A percentile compares a stretch with the other conserved stretches of the same genome.
phyloP scores from a whole-genome alignment of 140 eudicot genomes.

The Cichorium intybus region DNA sequence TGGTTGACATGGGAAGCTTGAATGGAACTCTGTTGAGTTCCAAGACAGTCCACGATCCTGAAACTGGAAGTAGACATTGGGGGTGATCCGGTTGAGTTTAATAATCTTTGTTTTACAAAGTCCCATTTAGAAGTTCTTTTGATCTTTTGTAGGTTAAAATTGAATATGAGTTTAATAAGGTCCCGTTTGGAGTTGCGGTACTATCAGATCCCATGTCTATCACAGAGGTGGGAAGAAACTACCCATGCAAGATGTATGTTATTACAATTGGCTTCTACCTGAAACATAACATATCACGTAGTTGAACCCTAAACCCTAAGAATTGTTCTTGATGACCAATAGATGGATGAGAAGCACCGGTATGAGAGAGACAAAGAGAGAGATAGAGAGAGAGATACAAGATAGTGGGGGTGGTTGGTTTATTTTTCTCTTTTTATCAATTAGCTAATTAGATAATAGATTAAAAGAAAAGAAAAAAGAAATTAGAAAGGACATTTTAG shows the following conservation, averaged over 20 bases:
- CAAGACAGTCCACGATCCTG: slow-evolving; percentile 53
- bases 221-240: slow-evolving; percentile 94
- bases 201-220: slow-evolving; percentile 90
- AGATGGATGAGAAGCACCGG: too few species aligned
- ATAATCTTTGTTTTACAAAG: not conserved
- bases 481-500: too few species aligned
- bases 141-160: slow-evolving; percentile 66
- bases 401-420: too few species aligned
- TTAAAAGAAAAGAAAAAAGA: too few species aligned
- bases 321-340: too few species aligned
- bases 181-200: slow-evolving; percentile 80
- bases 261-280: slow-evolving; percentile 80
- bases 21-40: slow-evolving; percentile 88
- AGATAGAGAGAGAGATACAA: too few species aligned
- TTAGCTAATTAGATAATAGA: too few species aligned
- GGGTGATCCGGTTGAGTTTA: slow-evolving; percentile 82
- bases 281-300: too few species aligned
- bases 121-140: not conserved
- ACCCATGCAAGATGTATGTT: slow-evolving; percentile 93
- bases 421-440: too few species aligned
- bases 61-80: slow-evolving; percentile 80
- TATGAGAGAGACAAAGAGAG: too few species aligned
- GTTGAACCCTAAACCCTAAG: too few species aligned
- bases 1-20: slow-evolving; percentile 95
- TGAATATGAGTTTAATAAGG: slow-evolving; percentile 43